These are phyloP conservation scores for Herpetomonas muscarum DNA, from an alignment of 208 protist genomes.

Conservation along the genomic window DNA sequence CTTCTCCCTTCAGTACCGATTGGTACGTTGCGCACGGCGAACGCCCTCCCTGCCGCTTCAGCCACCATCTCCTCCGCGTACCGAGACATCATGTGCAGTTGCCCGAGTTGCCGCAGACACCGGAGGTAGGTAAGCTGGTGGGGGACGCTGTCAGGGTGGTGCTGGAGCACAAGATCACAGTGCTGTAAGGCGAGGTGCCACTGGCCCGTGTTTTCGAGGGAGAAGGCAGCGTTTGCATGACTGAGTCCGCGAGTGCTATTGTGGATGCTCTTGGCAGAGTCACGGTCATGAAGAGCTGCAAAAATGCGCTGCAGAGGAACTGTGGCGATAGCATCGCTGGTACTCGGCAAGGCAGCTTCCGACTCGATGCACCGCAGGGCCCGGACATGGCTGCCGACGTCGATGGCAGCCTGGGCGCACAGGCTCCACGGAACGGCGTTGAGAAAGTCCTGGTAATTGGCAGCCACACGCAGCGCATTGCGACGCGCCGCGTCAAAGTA, in stretches of 20 bases:
- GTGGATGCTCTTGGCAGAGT: conserved; percentile 75
- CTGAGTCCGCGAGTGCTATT: conserved; percentile 24
- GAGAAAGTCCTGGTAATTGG: conserved; percentile 39
- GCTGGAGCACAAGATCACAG: conserved; percentile 81
- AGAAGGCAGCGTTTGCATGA: conserved; percentile 65
- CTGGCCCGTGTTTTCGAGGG: conserved; percentile 82
- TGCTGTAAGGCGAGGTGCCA: conserved; percentile 69
- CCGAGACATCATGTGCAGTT: conserved; percentile 82
- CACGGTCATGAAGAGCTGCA: conserved; percentile 68
- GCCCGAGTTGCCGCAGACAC: conserved; percentile 81
- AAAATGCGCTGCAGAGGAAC: conserved; percentile 79
- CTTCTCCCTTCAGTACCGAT: no score
- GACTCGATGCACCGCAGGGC: conserved; percentile 69
- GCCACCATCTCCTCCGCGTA: conserved; percentile 33
- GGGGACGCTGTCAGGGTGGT: conserved; percentile 43
- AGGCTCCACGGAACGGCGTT: conserved; percentile 27
- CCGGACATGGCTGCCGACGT: conserved; percentile 73
- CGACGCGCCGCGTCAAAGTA: conserved; percentile 3
- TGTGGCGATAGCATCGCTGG: conserved; percentile 12
- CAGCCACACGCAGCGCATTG: conserved; percentile 26
- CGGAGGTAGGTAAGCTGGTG: conserved; percentile 77
- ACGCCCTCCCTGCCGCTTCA: not conserved
- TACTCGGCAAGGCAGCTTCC: conserved; percentile 45
- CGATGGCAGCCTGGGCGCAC: conserved; percentile 45
- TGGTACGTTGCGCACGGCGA: not conserved